Percentiles rank a stretch among this genome's conserved stretches.
These are phyloP conservation scores for Nigrograna mackinnonii DNA, from an alignment of 2,329 filamentous ascomycete genomes.

Conservation along the genomic window DNA sequence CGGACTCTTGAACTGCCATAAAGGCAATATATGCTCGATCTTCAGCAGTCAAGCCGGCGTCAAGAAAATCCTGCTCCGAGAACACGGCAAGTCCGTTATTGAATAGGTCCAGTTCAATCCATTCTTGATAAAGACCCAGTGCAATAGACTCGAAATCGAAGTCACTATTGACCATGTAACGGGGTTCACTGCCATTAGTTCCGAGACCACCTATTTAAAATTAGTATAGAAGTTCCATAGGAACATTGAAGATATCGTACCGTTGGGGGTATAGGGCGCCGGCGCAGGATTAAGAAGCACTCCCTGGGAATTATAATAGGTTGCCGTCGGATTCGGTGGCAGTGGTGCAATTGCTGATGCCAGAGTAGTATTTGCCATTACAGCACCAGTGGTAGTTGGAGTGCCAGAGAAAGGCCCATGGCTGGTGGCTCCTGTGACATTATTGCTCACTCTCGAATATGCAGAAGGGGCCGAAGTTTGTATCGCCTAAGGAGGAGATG, in stretches of 20 bases:
- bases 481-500: constrained; percentile 24
- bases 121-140: constrained; percentile 76
- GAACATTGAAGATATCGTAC: constrained; percentile 14
- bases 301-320: constrained; percentile 73
- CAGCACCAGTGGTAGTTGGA: constrained; percentile 70
- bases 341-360: constrained; percentile 61
- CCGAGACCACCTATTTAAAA: constrained; percentile 62
- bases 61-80: constrained; percentile 67
- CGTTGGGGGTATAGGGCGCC: constrained; percentile 71
- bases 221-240: not conserved
- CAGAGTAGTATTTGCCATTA: constrained; percentile 58
- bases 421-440: constrained; percentile 62
- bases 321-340: constrained; percentile 64
- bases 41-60: constrained; percentile 68
- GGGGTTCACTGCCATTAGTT: constrained; percentile 75
- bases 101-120: constrained; percentile 81
- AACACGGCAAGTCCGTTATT: constrained; percentile 72
- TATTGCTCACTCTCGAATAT: constrained; percentile 51
- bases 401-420: constrained; percentile 72
- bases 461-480: constrained; percentile 35
- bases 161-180: constrained; percentile 78
- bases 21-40: constrained; percentile 71
- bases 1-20: constrained; percentile 76
- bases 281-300: constrained; percentile 68
- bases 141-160: constrained; percentile 80